Conservation (phyloP, 768 basidiomycete genomes). For the Coprinellus micaceus region DNA sequence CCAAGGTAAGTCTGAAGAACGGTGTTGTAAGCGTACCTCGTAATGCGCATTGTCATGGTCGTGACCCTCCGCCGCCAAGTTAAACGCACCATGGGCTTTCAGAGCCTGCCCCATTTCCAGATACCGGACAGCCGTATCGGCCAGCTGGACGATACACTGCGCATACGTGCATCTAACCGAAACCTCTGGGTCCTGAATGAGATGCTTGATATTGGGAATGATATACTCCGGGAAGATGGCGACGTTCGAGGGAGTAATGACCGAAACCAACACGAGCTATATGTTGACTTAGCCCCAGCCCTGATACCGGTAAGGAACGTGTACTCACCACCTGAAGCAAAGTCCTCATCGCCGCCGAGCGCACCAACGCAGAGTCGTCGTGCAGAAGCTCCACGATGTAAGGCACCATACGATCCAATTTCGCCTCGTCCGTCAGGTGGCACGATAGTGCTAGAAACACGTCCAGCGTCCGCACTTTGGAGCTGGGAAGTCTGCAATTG, state of each 20-base stretch:
- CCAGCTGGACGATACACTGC: slow-evolving; percentile 79
- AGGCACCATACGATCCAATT: slow-evolving; percentile 88
- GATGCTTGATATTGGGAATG: slow-evolving; percentile 81
- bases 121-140: slow-evolving; percentile 82
- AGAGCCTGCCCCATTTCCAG: slow-evolving; percentile 92
- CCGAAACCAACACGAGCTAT: slow-evolving; percentile 55
- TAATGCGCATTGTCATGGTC: slow-evolving; percentile 78
- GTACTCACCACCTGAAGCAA: slow-evolving; percentile 79
- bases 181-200: slow-evolving; percentile 81
- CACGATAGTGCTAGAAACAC: slow-evolving; percentile 77
- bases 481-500: slow-evolving; percentile 81
- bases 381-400: slow-evolving; percentile 86
- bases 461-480: slow-evolving; percentile 82
- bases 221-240: slow-evolving; percentile 94
- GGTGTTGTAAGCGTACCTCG: slow-evolving; percentile 47
- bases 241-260: slow-evolving; percentile 74
- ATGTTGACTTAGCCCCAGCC: no score
- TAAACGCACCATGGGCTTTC: slow-evolving; percentile 76
- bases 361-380: slow-evolving; percentile 81
- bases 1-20: not conserved
- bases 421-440: slow-evolving; percentile 90
- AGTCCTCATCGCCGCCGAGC: slow-evolving; percentile 73
- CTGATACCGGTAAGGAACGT: no score
- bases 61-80: slow-evolving; percentile 56
- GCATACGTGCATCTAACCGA: slow-evolving; percentile 79